These are phyloP conservation scores for Bipolaris gigantea DNA, from an alignment of 2,329 filamentous ascomycete genomes.

Conservation along the genomic window DNA sequence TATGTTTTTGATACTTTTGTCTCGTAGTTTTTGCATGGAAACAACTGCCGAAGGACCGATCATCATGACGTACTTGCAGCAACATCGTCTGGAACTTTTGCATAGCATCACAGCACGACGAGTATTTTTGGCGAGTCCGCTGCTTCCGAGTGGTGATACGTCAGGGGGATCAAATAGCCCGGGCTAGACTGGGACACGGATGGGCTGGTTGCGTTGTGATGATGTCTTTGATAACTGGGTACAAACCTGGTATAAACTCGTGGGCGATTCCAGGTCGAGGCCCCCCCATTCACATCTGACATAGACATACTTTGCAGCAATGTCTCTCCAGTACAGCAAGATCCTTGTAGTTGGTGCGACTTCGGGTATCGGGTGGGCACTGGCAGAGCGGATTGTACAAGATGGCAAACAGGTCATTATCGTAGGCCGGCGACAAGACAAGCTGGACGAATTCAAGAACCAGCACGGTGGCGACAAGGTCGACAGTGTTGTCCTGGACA, in stretches of 20 bases:
- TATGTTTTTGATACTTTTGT: too few species aligned
- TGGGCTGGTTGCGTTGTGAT: slow-evolving; percentile 2
- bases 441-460: slow-evolving; percentile 53
- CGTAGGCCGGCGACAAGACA: slow-evolving; percentile 56
- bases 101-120: not conserved
- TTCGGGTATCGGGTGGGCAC: slow-evolving; percentile 54
- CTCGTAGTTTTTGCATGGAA: not conserved
- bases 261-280: not conserved
- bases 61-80: slow-evolving; percentile 5
- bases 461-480: slow-evolving; percentile 53
- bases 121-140: not conserved
- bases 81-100: not conserved
- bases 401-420: slow-evolving; percentile 54
- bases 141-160: not conserved
- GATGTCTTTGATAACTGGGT: slow-evolving; percentile 2
- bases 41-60: slow-evolving; percentile 8
- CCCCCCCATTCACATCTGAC: not conserved
- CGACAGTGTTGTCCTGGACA: slow-evolving; percentile 53
- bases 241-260: slow-evolving; percentile 1
- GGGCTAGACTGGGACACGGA: not conserved
- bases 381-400: slow-evolving; percentile 53
- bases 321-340: slow-evolving; percentile 56
- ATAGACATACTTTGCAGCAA: slow-evolving; percentile 17
- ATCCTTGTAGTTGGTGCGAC: slow-evolving; percentile 59
- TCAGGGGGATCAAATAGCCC: not conserved